These are phyloP conservation scores for Powellomyces hirtus DNA, from an alignment of 192 early-diverging fungal genomes.

Conservation along the genomic window DNA sequence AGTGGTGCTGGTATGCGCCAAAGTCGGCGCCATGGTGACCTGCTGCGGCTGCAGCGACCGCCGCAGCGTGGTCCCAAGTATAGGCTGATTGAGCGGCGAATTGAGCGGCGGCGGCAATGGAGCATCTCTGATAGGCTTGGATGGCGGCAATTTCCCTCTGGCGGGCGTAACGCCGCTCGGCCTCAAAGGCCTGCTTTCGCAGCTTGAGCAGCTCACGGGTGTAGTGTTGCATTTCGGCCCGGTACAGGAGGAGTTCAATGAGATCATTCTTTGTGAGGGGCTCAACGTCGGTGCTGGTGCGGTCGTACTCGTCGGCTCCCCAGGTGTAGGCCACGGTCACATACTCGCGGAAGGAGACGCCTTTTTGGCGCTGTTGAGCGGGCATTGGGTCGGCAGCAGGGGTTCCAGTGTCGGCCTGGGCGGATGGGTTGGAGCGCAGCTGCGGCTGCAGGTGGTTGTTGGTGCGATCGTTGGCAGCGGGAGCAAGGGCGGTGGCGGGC, in stretches of 20 bases:
- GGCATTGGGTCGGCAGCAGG: too few relatives aligned
- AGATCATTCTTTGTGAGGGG: conserved; percentile 28
- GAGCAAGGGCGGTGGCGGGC: not conserved
- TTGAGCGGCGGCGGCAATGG: conserved; percentile 2
- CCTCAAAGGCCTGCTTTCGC: conserved; percentile 15
- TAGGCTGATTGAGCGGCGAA: not conserved
- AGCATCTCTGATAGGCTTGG: conserved; percentile 12
- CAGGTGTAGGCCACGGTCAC: conserved; percentile 29
- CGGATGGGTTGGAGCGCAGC: not conserved
- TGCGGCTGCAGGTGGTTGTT: not conserved
- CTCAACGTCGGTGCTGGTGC: conserved; percentile 14
- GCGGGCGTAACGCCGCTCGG: conserved; percentile 14
- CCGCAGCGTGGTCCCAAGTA: not conserved
- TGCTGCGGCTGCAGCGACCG: not conserved
- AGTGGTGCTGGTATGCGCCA: not conserved
- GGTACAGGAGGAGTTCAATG: conserved; percentile 31
- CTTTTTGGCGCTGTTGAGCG: not conserved
- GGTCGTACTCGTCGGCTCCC: conserved; percentile 29
- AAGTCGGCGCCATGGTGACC: not conserved
- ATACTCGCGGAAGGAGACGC: conserved; percentile 1
- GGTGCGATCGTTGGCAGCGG: not conserved
- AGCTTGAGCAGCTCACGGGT: conserved; percentile 10
- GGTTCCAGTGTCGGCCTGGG: not conserved
- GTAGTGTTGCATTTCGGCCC: conserved; percentile 27
- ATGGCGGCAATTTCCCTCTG: conserved; percentile 19